Evolutionary conservation across 345 rosid species (phyloP).

Genomic region (Brassica juncea): DNA sequence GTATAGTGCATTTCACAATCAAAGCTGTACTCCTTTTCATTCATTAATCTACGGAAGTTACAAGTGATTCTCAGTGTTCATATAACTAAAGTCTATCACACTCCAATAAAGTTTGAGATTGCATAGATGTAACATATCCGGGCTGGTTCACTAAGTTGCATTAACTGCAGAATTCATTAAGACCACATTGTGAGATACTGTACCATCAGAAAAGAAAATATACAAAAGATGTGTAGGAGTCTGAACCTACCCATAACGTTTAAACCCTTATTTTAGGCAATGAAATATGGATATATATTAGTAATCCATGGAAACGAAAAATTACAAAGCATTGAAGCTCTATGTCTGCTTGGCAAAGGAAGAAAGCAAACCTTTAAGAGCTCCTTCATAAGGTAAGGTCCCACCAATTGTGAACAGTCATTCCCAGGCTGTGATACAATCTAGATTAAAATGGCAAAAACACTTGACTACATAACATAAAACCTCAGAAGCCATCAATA

Average conservation of each 20-base stretch:
- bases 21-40: no score
- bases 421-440: slow-evolving; percentile 65
- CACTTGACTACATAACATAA: slow-evolving; percentile 25
- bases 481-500: slow-evolving; percentile 4
- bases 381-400: slow-evolving; percentile 73
- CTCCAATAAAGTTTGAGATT: slow-evolving; percentile 80
- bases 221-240: slow-evolving; percentile 15
- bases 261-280: slow-evolving; percentile 4
- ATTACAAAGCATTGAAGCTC: neutral
- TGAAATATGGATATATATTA: neutral
- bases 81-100: slow-evolving; percentile 31
- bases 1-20: no score
- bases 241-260: slow-evolving; percentile 13
- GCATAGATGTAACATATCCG: slow-evolving; percentile 93
- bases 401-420: slow-evolving; percentile 92
- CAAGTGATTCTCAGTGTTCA: no score
- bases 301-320: slow-evolving; percentile 6
- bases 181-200: slow-evolving; percentile 19
- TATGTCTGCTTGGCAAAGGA: neutral
- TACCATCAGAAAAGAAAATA: slow-evolving; percentile 22
- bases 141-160: slow-evolving; percentile 93
- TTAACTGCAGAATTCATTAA: slow-evolving; percentile 66
- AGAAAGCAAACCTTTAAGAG: slow-evolving; percentile 53
- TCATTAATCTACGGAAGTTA: no score
- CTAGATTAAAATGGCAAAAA: slow-evolving; percentile 15